Evolutionary conservation across 768 basidiomycete genomes (phyloP).

Genomic region (Leucosporidium scottii): DNA sequence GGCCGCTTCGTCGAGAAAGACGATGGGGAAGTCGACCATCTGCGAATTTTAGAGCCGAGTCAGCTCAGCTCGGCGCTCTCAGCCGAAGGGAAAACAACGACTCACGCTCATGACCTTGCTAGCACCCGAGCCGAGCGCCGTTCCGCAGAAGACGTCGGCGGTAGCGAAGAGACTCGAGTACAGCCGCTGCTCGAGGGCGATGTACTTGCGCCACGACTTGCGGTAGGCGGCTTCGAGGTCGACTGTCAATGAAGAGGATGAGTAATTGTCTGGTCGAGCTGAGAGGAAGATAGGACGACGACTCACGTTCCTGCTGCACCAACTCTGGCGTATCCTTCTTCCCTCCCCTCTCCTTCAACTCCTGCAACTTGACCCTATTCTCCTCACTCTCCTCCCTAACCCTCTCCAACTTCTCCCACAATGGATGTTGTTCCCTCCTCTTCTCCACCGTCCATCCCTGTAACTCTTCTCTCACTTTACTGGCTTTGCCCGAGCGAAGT

Average conservation of each 20-base stretch:
- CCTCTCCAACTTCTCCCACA: slow-evolving; percentile 48
- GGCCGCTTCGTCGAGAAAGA: slow-evolving; percentile 89
- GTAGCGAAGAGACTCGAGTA: slow-evolving; percentile 55
- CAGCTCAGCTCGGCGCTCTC: background rate
- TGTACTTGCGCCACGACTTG: slow-evolving; percentile 48
- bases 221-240: slow-evolving; percentile 40
- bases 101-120: slow-evolving; percentile 21
- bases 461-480: slow-evolving; percentile 56
- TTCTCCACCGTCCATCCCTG: slow-evolving; percentile 56
- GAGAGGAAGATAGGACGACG: background rate
- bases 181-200: slow-evolving; percentile 58
- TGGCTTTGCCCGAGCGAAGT: slow-evolving; percentile 64
- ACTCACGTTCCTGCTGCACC: slow-evolving; percentile 3
- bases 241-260: background rate
- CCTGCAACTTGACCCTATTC: slow-evolving; percentile 37
- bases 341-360: slow-evolving; percentile 40
- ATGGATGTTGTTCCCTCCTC: slow-evolving; percentile 57
- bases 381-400: slow-evolving; percentile 34
- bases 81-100: background rate
- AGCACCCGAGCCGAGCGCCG: slow-evolving; percentile 26
- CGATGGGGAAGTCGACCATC: slow-evolving; percentile 75
- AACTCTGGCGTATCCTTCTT: background rate
- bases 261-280: background rate
- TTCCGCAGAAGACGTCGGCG: slow-evolving; percentile 59
- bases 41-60: background rate